Evolutionary conservation across 2,329 filamentous ascomycete genomes (phyloP).

Genomic region (Raffaelea arxii): DNA sequence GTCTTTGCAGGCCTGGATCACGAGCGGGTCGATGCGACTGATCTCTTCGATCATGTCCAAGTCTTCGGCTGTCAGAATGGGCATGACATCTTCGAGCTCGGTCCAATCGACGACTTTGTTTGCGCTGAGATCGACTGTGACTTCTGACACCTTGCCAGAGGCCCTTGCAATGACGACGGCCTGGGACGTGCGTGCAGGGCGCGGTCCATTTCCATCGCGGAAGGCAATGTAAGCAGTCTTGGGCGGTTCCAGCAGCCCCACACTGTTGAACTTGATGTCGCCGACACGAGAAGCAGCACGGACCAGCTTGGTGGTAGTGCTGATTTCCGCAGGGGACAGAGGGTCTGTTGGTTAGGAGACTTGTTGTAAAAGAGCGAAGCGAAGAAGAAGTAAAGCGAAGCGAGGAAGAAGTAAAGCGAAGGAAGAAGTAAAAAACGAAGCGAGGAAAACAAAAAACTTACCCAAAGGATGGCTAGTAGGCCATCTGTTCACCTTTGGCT

Average conservation of each 20-base stretch:
- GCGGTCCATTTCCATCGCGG: slow-evolving; percentile 54
- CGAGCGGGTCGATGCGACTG: slow-evolving; percentile 67
- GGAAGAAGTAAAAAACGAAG: background rate
- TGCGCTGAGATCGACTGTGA: slow-evolving; percentile 61
- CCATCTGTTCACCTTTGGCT: too few relatives aligned
- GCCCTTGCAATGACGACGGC: slow-evolving; percentile 79
- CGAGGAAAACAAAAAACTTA: background rate
- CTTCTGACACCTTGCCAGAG: slow-evolving; percentile 70
- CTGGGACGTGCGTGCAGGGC: slow-evolving; percentile 55
- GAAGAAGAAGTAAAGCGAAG: background rate
- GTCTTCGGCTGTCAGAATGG: slow-evolving; percentile 90
- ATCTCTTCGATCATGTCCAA: slow-evolving; percentile 70
- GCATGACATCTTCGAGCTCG: slow-evolving; percentile 66
- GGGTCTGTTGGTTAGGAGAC: background rate
- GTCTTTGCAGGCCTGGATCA: slow-evolving; percentile 85
- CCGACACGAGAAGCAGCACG: slow-evolving; percentile 41
- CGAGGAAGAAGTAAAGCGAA: background rate
- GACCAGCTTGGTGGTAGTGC: background rate
- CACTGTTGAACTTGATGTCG: slow-evolving; percentile 83
- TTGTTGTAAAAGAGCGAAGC: background rate
- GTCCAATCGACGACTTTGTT: slow-evolving; percentile 65
- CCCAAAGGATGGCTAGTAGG: background rate
- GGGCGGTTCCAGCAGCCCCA: slow-evolving; percentile 74
- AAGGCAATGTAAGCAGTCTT: slow-evolving; percentile 77
- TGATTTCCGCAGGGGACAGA: background rate